These are phyloP conservation scores for Scopulariopsis brevicaulis DNA, from an alignment of 2,329 filamentous ascomycete genomes.

Conservation along the genomic window DNA sequence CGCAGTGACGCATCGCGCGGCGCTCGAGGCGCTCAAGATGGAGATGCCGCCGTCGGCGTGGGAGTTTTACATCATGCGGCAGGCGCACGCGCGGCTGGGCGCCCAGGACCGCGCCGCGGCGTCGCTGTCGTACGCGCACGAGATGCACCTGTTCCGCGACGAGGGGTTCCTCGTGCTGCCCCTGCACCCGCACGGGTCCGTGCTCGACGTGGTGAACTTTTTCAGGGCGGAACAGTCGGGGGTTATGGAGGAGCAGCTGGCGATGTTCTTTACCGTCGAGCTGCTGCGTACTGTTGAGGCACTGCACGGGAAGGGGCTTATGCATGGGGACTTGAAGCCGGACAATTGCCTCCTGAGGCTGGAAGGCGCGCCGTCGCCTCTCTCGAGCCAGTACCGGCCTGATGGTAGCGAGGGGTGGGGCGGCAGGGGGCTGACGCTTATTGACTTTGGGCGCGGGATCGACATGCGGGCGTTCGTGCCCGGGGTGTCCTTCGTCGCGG, in stretches of 20 bases:
- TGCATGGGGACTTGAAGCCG: conserved; percentile 90
- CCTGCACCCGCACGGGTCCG: conserved; percentile 77
- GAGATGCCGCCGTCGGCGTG: conserved; percentile 79
- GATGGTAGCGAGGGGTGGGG: conserved; percentile 71
- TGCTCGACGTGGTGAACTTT: conserved; percentile 89
- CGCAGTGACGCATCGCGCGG: conserved; percentile 39
- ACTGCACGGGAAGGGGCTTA: conserved; percentile 64
- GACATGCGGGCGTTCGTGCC: conserved; percentile 79
- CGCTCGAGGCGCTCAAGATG: conserved; percentile 85
- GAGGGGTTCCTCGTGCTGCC: conserved; percentile 86
- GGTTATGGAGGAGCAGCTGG: conserved; percentile 79
- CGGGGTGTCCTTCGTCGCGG: conserved; percentile 74
- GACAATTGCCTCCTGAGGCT: conserved; percentile 92
- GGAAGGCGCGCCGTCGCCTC: conserved; percentile 30
- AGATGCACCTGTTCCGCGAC: conserved; percentile 83
- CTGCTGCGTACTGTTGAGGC: conserved; percentile 82
- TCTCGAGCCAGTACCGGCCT: conserved; percentile 55
- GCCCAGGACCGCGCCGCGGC: conserved; percentile 59
- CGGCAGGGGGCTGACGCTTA: conserved; percentile 69
- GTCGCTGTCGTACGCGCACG: conserved; percentile 73
- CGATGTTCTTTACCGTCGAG: conserved; percentile 94
- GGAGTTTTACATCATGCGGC: conserved; percentile 94
- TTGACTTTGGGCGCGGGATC: conserved; percentile 90
- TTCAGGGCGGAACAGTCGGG: conserved; percentile 61
- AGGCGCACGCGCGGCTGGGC: conserved; percentile 66